A percentile compares a stretch with the other conserved stretches of the same genome.
Conservation (phyloP, 768 basidiomycete genomes). For the Lactarius pseudohatsudake region DNA sequence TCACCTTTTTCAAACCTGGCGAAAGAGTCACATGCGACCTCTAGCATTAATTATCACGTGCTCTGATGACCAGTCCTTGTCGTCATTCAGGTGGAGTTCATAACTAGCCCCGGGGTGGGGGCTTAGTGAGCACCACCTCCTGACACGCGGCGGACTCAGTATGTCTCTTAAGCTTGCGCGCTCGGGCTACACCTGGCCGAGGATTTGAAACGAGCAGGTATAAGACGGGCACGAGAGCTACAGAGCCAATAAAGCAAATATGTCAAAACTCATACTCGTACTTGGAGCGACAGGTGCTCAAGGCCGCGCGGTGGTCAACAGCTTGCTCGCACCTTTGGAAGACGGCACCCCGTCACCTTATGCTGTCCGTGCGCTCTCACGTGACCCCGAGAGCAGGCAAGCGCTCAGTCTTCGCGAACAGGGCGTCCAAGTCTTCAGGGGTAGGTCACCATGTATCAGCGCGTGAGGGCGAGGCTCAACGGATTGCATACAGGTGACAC, state of each 20-base stretch:
- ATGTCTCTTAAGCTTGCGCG: background rate
- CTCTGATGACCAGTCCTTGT: too few species aligned
- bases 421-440: slow-evolving; percentile 41
- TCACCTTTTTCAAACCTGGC: too few species aligned
- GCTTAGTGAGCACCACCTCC: too few species aligned
- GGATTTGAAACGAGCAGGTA: background rate
- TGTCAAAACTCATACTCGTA: slow-evolving; percentile 41
- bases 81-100: too few species aligned
- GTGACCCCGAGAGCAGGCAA: slow-evolving; percentile 36
- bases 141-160: too few species aligned
- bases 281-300: slow-evolving; percentile 48
- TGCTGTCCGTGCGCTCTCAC: slow-evolving; percentile 41
- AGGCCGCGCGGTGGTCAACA: slow-evolving; percentile 40
- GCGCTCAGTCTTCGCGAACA: slow-evolving; percentile 38
- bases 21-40: too few species aligned
- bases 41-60: too few species aligned
- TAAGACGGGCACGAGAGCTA: background rate
- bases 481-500: slow-evolving; percentile 13
- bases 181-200: background rate
- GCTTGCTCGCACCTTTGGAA: slow-evolving; percentile 36
- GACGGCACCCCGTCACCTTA: slow-evolving; percentile 44
- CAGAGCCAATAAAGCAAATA: background rate
- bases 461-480: background rate
- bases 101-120: too few species aligned
- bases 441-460: slow-evolving; percentile 24